Evolutionary conservation across 1,284 basidiomycete species (phyloP).

Genomic region (Trichosporon sp.): DNA sequence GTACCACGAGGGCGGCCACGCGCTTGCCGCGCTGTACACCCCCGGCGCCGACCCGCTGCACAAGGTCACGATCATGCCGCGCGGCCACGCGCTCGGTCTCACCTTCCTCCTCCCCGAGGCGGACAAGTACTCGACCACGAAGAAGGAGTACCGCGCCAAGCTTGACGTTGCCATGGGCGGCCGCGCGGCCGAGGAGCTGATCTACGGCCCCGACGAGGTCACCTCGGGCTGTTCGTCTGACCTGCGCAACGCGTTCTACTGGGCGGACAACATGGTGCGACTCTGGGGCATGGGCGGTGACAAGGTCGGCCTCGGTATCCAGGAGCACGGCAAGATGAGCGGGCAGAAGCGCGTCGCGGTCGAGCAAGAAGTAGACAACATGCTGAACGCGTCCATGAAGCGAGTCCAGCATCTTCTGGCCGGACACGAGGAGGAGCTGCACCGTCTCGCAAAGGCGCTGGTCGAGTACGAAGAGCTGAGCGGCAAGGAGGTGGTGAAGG

Average conservation of each 20-base stretch:
- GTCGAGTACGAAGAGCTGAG: constrained; percentile 93
- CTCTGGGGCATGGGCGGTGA: constrained; percentile 76
- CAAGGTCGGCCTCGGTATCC: constrained; percentile 76
- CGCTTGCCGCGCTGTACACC: constrained; percentile 85
- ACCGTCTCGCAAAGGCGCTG: constrained; percentile 81
- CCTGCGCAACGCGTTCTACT: constrained; percentile 73
- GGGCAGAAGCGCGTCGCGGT: constrained; percentile 76
- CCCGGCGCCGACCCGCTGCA: constrained; percentile 91
- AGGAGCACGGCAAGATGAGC: constrained; percentile 54
- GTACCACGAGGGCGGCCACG: constrained; percentile 95
- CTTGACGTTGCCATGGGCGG: constrained; percentile 93
- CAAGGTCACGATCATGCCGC: constrained; percentile 92
- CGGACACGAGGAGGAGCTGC: constrained; percentile 74
- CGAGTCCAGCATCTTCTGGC: constrained; percentile 72
- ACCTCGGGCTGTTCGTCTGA: constrained; percentile 90
- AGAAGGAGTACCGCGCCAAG: constrained; percentile 54
- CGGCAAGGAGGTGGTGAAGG: constrained; percentile 77
- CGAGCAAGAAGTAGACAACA: constrained; percentile 76
- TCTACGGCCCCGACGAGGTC: constrained; percentile 83
- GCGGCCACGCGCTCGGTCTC: constrained; percentile 86
- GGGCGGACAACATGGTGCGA: constrained; percentile 80
- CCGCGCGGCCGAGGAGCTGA: constrained; percentile 87
- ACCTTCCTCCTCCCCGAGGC: constrained; percentile 84
- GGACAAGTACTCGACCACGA: constrained; percentile 62
- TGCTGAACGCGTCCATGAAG: constrained; percentile 72